phyloP scores from a whole-genome alignment of 1,139 yeast species.

The Kodamaea ohmeri region DNA sequence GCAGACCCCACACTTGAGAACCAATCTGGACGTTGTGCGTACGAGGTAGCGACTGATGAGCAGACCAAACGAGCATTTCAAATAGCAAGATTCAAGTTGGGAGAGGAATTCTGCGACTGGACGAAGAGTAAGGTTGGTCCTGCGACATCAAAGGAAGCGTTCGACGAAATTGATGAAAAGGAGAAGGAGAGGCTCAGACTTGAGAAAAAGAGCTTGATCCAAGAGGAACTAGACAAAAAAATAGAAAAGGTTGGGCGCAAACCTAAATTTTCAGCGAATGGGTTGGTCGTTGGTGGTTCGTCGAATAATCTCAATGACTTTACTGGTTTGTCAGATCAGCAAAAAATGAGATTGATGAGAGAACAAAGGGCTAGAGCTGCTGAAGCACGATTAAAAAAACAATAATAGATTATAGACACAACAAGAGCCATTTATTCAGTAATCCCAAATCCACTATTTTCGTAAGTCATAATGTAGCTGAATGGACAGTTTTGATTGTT shows the following conservation, averaged over 20 bases:
- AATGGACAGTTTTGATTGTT: constrained; percentile 16
- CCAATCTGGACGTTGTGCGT: constrained; percentile 59
- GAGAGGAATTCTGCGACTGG: constrained; percentile 76
- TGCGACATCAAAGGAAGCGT: constrained; percentile 61
- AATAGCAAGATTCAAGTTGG: constrained; percentile 61
- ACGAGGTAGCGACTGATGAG: constrained; percentile 48
- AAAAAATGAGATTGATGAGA: constrained; percentile 74
- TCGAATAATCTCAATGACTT: constrained; percentile 21
- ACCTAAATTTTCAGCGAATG: constrained; percentile 31
- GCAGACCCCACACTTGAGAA: constrained; percentile 67
- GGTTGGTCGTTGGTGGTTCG: constrained; percentile 26
- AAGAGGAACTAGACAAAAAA: constrained; percentile 41
- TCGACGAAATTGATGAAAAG: constrained; percentile 42
- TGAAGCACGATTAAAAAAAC: constrained; percentile 66
- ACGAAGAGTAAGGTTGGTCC: constrained; percentile 60
- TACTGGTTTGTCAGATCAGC: constrained; percentile 55
- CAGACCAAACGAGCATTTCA: constrained; percentile 61
- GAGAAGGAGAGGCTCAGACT: constrained; percentile 31
- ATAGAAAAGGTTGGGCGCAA: constrained; percentile 39
- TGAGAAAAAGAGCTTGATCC: constrained; percentile 38
- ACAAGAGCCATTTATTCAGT: neutral
- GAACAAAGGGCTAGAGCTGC: constrained; percentile 97
- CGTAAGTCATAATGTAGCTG: constrained; percentile 19
- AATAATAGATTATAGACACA: constrained; percentile 2
- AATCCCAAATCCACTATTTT: neutral